Percentiles rank a stretch among this genome's conserved stretches.
phyloP scores from a whole-genome alignment of 116 monocot genomes.

The Cymodocea nodosa region DNA sequence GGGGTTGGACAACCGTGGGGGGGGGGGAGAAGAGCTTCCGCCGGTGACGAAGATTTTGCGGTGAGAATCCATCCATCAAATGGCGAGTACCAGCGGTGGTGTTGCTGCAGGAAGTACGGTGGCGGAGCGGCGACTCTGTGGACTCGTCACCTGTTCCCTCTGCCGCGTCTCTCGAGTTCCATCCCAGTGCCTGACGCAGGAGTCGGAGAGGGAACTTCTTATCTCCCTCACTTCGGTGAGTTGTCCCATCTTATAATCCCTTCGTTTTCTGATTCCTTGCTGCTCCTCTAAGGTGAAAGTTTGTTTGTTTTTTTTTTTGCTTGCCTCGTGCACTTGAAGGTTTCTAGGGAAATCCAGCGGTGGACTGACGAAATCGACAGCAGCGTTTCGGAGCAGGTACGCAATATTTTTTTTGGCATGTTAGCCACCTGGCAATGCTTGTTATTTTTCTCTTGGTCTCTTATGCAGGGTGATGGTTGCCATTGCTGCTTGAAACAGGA shows the following conservation, averaged over 20 bases:
- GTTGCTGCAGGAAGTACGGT: not conserved
- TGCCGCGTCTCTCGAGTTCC: not conserved
- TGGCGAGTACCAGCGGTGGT: not conserved
- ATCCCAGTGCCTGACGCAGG: not conserved
- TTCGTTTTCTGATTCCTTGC: not conserved
- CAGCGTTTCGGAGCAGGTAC: slow-evolving; percentile 7
- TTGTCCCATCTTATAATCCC: not conserved
- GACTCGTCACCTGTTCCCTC: slow-evolving; percentile 12
- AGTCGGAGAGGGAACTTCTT: slow-evolving; percentile 25
- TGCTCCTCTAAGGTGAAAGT: not conserved
- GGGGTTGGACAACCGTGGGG: no score
- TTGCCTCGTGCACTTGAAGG: slow-evolving; percentile 10
- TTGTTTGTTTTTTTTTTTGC: no score
- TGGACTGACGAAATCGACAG: slow-evolving; percentile 6
- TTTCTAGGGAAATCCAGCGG: slow-evolving; percentile 18
- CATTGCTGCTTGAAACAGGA: not conserved
- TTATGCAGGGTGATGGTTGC: slow-evolving; percentile 8
- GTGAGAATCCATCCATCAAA: not conserved
- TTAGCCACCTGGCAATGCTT: not conserved
- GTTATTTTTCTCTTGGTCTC: not conserved
- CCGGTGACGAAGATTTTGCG: no score
- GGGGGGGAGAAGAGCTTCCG: no score
- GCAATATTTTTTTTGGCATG: not conserved
- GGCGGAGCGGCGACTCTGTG: slow-evolving; percentile 13
- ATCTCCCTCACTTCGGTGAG: slow-evolving; percentile 24